phyloP scores from a whole-genome alignment of 345 rosid genomes.

The Punica granatum region DNA sequence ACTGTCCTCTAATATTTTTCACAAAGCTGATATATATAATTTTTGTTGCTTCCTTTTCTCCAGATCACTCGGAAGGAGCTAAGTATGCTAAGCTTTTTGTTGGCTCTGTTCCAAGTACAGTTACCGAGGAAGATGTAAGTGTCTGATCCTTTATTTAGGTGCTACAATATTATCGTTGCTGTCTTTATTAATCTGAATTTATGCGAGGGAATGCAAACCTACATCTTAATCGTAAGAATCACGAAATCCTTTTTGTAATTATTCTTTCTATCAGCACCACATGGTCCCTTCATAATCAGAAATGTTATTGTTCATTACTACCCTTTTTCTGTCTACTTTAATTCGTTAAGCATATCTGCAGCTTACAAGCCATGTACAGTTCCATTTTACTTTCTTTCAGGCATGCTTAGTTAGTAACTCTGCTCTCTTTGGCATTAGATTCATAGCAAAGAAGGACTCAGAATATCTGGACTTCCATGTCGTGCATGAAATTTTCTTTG shows the following conservation, averaged over 20 bases:
- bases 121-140: constrained; percentile 82
- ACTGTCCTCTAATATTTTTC: neutral
- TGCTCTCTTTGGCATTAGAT: neutral
- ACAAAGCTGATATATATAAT: constrained; percentile 11
- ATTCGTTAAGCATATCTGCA: neutral
- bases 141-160: constrained; percentile 8
- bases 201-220: neutral
- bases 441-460: no score
- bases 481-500: neutral
- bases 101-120: constrained; percentile 94
- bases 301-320: neutral
- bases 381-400: neutral
- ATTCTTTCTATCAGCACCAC: neutral
- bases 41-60: neutral
- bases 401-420: neutral
- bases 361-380: neutral
- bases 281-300: neutral
- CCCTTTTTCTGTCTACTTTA: neutral
- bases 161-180: neutral
- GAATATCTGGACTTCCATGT: neutral
- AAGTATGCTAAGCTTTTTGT: constrained; percentile 86
- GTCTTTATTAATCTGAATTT: neutral
- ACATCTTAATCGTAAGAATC: neutral
- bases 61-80: constrained; percentile 45
- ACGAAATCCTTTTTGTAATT: neutral